Evolutionary conservation across 2,329 filamentous ascomycete species (phyloP).

Genomic region (Aquanectria penicillioides): DNA sequence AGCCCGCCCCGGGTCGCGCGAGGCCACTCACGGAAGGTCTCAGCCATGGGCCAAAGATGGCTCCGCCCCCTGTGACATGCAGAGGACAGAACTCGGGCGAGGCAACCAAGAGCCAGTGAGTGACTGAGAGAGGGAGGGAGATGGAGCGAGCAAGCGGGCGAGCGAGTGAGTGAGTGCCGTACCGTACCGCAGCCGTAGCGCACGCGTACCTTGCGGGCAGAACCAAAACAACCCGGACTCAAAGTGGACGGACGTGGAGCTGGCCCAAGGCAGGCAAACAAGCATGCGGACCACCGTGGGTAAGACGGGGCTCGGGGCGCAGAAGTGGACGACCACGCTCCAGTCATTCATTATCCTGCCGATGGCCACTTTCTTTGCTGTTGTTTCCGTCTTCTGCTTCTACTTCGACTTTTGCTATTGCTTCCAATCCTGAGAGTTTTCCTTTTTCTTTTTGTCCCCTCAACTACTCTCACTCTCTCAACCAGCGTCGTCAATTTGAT

Average conservation of each 20-base stretch:
- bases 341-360: constrained; percentile 6
- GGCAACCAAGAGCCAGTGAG: not conserved
- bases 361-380: not conserved
- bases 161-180: no score
- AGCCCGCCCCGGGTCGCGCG: no score
- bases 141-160: not conserved
- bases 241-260: no score
- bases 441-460: constrained; percentile 1
- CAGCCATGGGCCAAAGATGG: constrained; percentile 11
- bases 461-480: not conserved
- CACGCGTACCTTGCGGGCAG: no score
- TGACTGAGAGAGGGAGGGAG: not conserved
- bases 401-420: not conserved
- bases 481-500: not conserved
- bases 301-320: not conserved
- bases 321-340: not conserved
- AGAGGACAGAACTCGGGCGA: constrained; percentile 5
- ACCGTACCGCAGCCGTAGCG: no score
- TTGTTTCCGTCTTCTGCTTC: not conserved
- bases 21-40: constrained; percentile 22
- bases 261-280: no score
- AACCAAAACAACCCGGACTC: no score
- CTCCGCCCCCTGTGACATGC: constrained; percentile 31
- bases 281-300: no score
- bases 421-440: no score